A percentile compares a stretch with the other conserved stretches of the same genome.
These are phyloP conservation scores for Fusarium mangiferae DNA, from an alignment of 2,329 filamentous ascomycete genomes.

Conservation along the genomic window DNA sequence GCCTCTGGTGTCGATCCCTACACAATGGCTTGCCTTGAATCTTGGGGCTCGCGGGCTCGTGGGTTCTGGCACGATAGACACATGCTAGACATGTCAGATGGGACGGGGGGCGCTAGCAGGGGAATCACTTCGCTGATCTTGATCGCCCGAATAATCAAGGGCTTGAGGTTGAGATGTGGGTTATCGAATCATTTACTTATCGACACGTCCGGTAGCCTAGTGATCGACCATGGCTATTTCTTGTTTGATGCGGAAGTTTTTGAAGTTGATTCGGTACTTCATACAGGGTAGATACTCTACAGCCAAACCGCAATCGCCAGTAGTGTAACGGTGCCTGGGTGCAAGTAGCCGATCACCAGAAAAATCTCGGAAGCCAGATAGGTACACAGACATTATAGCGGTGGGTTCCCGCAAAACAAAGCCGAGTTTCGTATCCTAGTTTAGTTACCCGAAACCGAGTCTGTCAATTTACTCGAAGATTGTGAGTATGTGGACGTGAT, in stretches of 20 bases:
- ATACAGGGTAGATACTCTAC: conserved; percentile 3
- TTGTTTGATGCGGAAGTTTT: conserved; percentile 2
- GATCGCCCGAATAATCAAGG: conserved; percentile 30
- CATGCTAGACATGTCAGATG: conserved; percentile 46
- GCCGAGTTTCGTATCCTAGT: conserved; percentile 36
- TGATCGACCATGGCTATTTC: not conserved
- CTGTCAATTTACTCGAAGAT: not conserved
- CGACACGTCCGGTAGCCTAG: not conserved
- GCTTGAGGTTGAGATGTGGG: conserved; percentile 21
- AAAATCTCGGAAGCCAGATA: conserved; percentile 2
- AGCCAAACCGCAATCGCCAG: not conserved
- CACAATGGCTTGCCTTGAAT: conserved; percentile 38
- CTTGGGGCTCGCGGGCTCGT: conserved; percentile 38
- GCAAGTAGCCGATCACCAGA: conserved; percentile 21
- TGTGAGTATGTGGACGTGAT: not conserved
- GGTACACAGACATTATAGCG: conserved; percentile 15
- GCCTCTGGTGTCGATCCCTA: conserved; percentile 38
- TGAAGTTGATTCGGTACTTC: not conserved
- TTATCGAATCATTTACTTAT: conserved; percentile 32
- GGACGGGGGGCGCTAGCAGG: conserved; percentile 41
- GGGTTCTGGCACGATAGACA: conserved; percentile 43
- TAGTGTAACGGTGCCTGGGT: conserved; percentile 27
- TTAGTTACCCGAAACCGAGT: conserved; percentile 13
- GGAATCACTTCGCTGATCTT: conserved; percentile 39
- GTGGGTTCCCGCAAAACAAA: conserved; percentile 26